phyloP scores from a whole-genome alignment of 2,329 filamentous ascomycete species.

The Colletotrichum orbiculare region DNA sequence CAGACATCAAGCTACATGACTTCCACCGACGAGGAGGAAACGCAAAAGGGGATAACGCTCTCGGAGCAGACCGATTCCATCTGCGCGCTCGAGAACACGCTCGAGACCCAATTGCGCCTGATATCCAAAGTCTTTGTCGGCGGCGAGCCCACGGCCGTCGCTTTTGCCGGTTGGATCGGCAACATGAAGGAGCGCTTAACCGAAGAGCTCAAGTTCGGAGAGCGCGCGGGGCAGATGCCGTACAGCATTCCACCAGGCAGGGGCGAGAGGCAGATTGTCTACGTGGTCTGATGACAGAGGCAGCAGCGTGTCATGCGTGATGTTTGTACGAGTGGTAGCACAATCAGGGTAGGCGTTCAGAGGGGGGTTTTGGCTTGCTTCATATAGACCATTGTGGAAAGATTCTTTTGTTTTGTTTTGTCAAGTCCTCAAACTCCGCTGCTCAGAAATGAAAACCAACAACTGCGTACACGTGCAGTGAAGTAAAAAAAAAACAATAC shows the following conservation, averaged over 20 bases:
- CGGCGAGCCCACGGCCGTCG: conserved; percentile 3
- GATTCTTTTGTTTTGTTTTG: not conserved
- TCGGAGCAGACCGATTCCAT: not conserved
- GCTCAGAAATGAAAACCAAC: not conserved
- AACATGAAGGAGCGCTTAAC: not conserved
- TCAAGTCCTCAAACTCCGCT: conserved; percentile 19
- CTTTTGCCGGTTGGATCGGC: conserved; percentile 7
- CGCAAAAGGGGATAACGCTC: not conserved
- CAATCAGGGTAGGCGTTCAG: not conserved
- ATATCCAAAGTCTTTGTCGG: conserved; percentile 15
- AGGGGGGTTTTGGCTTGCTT: not conserved
- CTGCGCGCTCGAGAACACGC: conserved; percentile 3
- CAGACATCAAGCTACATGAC: not conserved
- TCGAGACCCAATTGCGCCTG: not conserved
- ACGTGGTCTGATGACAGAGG: not conserved
- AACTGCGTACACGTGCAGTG: conserved; percentile 1
- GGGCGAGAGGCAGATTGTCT: not conserved
- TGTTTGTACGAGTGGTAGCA: no score
- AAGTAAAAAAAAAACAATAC: not conserved
- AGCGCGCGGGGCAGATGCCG: conserved; percentile 17
- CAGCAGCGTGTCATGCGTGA: no score
- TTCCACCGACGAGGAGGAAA: not conserved
- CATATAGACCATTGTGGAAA: not conserved
- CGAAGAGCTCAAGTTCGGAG: conserved; percentile 11
- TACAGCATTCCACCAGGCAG: not conserved